These are phyloP conservation scores for Neurospora sp. DNA, from an alignment of 495 filamentous ascomycete species.

Conservation along the genomic window DNA sequence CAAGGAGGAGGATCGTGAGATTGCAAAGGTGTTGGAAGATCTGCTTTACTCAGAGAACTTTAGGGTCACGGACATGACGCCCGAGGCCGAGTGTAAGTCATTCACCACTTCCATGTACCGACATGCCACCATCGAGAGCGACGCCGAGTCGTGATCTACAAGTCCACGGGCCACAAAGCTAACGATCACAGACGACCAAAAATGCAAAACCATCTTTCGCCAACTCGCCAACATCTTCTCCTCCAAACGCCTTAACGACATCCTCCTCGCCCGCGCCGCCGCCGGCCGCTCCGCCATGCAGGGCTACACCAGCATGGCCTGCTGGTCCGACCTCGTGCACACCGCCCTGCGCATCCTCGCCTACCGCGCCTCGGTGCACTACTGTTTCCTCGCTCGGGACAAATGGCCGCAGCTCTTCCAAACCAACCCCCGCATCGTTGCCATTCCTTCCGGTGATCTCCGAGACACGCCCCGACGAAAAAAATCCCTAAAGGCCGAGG, in stretches of 20 bases:
- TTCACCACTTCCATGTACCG: too few species aligned
- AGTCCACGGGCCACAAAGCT: background rate
- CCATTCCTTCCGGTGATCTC: background rate
- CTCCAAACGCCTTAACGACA: background rate
- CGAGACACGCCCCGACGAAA: background rate
- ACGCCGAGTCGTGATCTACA: too few species aligned
- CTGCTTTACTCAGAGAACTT: too few species aligned
- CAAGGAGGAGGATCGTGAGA: background rate
- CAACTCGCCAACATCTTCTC: background rate
- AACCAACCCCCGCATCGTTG: background rate
- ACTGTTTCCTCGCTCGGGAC: background rate
- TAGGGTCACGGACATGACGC: background rate
- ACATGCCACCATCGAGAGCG: background rate
- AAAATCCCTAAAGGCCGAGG: background rate
- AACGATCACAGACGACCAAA: background rate
- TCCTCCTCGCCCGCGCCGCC: background rate
- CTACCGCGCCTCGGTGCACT: constrained; percentile 5
- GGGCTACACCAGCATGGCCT: background rate
- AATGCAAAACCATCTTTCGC: background rate
- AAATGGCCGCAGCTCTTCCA: constrained; percentile 6
- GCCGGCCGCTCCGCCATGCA: background rate
- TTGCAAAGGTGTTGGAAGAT: background rate
- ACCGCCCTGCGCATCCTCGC: constrained; percentile 1
- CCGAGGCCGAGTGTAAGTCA: background rate
- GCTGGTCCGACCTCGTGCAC: constrained; percentile 6